These are phyloP conservation scores for Dissophora ornata DNA, from an alignment of 192 early-diverging fungal species.

Conservation along the genomic window DNA sequence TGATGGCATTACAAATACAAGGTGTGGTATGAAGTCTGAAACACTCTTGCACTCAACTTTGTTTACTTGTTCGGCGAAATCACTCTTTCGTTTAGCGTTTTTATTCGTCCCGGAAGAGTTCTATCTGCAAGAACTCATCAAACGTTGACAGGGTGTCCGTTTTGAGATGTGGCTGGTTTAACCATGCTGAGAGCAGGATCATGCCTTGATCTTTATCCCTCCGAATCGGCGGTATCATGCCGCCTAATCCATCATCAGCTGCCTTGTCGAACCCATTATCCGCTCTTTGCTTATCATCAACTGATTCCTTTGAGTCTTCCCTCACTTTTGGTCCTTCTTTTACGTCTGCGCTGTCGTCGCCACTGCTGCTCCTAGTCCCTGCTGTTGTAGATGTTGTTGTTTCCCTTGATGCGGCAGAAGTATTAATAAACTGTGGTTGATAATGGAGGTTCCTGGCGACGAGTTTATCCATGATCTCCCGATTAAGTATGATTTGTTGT, in stretches of 20 bases:
- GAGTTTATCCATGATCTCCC: conserved; percentile 38
- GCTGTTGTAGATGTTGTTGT: no score
- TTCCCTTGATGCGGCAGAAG: no score
- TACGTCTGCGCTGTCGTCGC: no score
- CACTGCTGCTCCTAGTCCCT: no score
- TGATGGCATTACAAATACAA: no score
- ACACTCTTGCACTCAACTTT: no score
- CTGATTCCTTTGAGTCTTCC: background rate
- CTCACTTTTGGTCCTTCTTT: no score
- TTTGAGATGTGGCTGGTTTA: conserved; percentile 56
- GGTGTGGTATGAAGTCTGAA: no score
- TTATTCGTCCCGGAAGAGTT: conserved; percentile 33
- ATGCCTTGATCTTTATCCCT: conserved; percentile 54
- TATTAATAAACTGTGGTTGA: conserved; percentile 11
- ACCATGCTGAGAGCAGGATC: conserved; percentile 58
- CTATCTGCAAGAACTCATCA: conserved; percentile 56
- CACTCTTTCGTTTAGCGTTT: no score
- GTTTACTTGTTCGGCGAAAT: no score
- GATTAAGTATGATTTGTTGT: conserved; percentile 27
- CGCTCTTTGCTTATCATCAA: no score
- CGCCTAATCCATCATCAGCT: background rate
- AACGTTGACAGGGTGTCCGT: conserved; percentile 27
- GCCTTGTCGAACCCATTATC: background rate
- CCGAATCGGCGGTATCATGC: conserved; percentile 12
- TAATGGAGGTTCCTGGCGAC: conserved; percentile 22